Conservation (phyloP, 176 grass and related monocot species). For the Oryza officinalis region DNA sequence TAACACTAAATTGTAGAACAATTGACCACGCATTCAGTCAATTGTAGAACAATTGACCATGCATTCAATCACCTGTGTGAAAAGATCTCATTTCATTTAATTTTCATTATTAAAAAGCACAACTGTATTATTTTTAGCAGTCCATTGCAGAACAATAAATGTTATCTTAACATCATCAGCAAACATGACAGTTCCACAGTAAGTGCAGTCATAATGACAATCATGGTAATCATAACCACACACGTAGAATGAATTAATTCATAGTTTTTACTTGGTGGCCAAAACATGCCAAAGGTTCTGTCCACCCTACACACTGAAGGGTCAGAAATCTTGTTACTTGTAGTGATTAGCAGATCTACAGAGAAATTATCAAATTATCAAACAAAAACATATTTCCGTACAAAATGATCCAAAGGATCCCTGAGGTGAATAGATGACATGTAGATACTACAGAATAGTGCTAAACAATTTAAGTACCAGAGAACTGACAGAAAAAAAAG, state of each 20-base stretch:
- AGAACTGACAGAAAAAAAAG: background rate
- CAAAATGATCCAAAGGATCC: background rate
- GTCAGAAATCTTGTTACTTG: background rate
- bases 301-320: background rate
- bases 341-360: background rate
- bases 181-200: background rate
- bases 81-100: background rate
- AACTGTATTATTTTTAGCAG: background rate
- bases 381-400: background rate
- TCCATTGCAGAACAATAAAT: background rate
- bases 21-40: background rate
- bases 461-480: constrained; percentile 4
- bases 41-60: background rate
- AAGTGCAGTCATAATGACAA: background rate
- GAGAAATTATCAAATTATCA: background rate
- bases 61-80: background rate
- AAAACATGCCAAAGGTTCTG: constrained; percentile 9
- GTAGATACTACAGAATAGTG: background rate
- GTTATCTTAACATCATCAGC: background rate
- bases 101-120: background rate
- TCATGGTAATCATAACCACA: background rate
- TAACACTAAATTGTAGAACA: background rate
- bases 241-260: background rate
- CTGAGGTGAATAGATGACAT: background rate
- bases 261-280: background rate